Evolutionary conservation across 768 basidiomycete species (phyloP), one percentile per base, ranked within the genome.

Genomic region (Hortiboletus flavorubellus): DNA sequence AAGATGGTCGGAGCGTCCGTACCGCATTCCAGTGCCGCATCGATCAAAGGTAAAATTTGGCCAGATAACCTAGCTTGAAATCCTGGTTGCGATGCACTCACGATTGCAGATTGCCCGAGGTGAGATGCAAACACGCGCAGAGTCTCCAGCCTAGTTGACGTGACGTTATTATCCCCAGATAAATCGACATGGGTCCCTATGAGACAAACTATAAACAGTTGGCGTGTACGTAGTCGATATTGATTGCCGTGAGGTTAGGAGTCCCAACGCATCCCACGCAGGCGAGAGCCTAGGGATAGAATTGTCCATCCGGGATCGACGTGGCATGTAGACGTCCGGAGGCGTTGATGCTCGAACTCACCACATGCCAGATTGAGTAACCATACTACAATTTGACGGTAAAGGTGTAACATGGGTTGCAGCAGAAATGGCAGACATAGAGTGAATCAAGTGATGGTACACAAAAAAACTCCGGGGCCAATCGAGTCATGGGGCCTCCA

Each of bases 301-400:
- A 53, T 51, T 46, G 33, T n/a, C 3, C 40, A 49, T 52, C 37
- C 38, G 44, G 52, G 54, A 51, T 54, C 47, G 58, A 53, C 59
- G 23, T 34, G 15, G 30, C 43, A 48, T 9, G 34, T 15, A 6
- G 21, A 35, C 23, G 35, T 15, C n/a, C 9, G n/a, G 39, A 33
- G 37, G 33, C 8, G 21, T 38, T 18, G 8, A n/a, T 56, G 23
- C 18, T 49, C 33, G 43, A 37, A 21, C 23, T 39, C 31, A 31
- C 23, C 31, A 34, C 57, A 29, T 12, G 31, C 23, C 12, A 26
- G n/a, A 39, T 38, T 12, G 37, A 39, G n/a, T 14, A 34, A 15
- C 35, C 26, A 16, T 37, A n/a, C 34, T 16, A 11, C 8, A 30
- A 11, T 23, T 31, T 2, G 5, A 35, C 34, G 12, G 14, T 14